Percentiles rank a stretch among this genome's conserved stretches.
phyloP scores from a whole-genome alignment of 2,329 filamentous ascomycete genomes.

The Fusarium nurragi region DNA sequence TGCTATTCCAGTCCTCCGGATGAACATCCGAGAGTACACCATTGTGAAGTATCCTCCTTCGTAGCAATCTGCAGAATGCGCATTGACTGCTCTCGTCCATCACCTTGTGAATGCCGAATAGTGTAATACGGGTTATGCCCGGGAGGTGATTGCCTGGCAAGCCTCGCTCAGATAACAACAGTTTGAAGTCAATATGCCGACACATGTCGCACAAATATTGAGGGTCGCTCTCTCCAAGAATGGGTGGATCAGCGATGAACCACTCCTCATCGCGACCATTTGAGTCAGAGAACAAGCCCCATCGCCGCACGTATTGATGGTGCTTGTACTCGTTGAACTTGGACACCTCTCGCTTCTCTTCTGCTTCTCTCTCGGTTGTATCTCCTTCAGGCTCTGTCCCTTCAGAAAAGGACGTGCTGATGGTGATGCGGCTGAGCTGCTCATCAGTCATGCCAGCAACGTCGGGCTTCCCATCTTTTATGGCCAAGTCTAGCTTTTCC shows the following conservation, averaged over 20 bases:
- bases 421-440: slow-evolving; percentile 1
- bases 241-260: slow-evolving; percentile 3
- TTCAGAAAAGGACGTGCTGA: background rate
- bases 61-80: slow-evolving; percentile 6
- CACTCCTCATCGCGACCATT: slow-evolving; percentile 21
- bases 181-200: slow-evolving; percentile 13
- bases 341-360: background rate
- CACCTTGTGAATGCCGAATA: background rate
- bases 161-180: background rate
- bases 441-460: slow-evolving; percentile 11
- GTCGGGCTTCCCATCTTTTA: background rate
- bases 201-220: slow-evolving; percentile 24
- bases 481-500: background rate
- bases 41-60: background rate
- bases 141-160: slow-evolving; percentile 16
- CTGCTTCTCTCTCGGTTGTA: background rate
- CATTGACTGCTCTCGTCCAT: background rate
- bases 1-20: background rate
- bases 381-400: background rate
- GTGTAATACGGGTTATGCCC: slow-evolving; percentile 3
- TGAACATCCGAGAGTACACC: background rate
- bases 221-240: background rate
- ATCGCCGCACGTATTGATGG: slow-evolving; percentile 15
- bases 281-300: slow-evolving; percentile 10
- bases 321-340: slow-evolving; percentile 17